These are phyloP conservation scores for Ramaria rubella DNA, from an alignment of 768 basidiomycete species.

Conservation along the genomic window DNA sequence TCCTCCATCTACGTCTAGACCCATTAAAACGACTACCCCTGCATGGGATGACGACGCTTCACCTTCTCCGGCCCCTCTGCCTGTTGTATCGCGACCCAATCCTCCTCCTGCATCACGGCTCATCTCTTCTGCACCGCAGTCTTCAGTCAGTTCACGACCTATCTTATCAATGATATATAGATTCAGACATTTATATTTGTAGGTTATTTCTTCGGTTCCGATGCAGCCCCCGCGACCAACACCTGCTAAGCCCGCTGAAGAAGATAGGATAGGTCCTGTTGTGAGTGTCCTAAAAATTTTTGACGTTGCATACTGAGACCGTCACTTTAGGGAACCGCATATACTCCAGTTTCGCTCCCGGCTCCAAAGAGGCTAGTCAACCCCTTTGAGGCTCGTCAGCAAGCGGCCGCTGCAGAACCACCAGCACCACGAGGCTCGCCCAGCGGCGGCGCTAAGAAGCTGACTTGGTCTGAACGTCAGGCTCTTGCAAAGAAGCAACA, in stretches of 20 bases:
- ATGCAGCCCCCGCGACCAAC: background rate
- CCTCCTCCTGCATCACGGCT: conserved; percentile 26
- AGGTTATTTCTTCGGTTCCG: conserved; percentile 1
- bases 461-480: conserved; percentile 93
- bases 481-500: conserved; percentile 82
- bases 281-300: conserved; percentile 22
- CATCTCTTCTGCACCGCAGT: background rate
- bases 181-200: background rate
- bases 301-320: background rate
- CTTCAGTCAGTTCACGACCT: background rate
- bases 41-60: conserved; percentile 47
- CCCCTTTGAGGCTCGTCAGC: conserved; percentile 43
- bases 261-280: conserved; percentile 80
- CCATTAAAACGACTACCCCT: conserved; percentile 40
- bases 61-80: conserved; percentile 35
- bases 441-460: conserved; percentile 52
- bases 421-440: background rate
- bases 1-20: conserved; percentile 27
- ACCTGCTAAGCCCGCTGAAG: conserved; percentile 63
- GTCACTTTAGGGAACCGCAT: conserved; percentile 58
- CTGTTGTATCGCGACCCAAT: conserved; percentile 39
- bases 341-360: conserved; percentile 79
- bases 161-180: background rate
- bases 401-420: conserved; percentile 8
- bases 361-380: conserved; percentile 85